Base-by-base conservation (phyloP, 2,329 filamentous ascomycete species). In the Didymella segeticola region DNA sequence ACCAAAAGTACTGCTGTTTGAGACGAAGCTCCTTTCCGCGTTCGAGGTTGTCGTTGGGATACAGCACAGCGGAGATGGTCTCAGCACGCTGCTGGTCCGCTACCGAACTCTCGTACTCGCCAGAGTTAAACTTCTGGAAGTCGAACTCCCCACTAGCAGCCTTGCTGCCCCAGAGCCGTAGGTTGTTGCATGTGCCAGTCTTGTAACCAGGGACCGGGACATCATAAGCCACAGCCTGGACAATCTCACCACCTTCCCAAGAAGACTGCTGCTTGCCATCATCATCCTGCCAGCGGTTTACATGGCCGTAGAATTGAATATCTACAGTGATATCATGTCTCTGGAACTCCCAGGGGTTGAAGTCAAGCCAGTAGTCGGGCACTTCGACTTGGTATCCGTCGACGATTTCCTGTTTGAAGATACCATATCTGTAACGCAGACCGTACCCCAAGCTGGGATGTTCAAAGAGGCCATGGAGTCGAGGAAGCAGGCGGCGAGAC, bases 1-100 rank as follows among this genome's bases (percentile, higher is more conserved):
- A 96, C 95, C 95, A 99, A 80, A 99, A 99, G 83, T 99, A 99
- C 76, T 99, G 95, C 77, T 99, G 95, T 84, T 99, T 99, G 76
- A 99, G 79, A 47, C 95, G 91, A 60, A 99, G 86, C 80, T 99
- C 95, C 78, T 99, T 99, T 59, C 95, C 95, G 62, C 92, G 86
- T 63, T 98, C 93, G 37, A 99, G 85, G 77, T 96, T 98, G 77
- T 98, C 93, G 70, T 99, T 99, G 56, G 95, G 95, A 72, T 99
- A 99, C 37, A 99, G 79, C 12, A 99, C 95, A 26, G 93, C 93
- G 46, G 93, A 97, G 79, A 99, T 99, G 49, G 93, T 98, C 81
- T 99, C 95, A n/a, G 95, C 95, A 53, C 91, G 89, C 80, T 99
- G 95, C 78, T 98, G 92, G 65, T 99, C 95, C n/a, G 90, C 91